Evolutionary conservation across 1,284 basidiomycete genomes (phyloP).

Genomic region (Mycena sp.): DNA sequence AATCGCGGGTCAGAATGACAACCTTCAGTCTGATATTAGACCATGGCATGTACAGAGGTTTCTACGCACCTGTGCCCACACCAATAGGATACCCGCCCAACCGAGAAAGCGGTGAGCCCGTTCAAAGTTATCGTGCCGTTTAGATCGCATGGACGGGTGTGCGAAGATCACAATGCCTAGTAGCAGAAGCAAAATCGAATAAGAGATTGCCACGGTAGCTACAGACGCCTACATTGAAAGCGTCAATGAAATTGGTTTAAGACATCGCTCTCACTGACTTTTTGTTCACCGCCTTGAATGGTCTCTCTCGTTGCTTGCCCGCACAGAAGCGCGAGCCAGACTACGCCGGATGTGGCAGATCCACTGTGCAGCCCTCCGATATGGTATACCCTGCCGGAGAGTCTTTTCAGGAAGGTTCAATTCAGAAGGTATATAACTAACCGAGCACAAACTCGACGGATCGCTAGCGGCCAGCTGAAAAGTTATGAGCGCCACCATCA

Average conservation of each 20-base stretch:
- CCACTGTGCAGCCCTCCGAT: constrained; percentile 69
- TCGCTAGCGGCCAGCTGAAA: constrained; percentile 60
- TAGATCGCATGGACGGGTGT: constrained; percentile 55
- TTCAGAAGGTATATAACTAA: background rate
- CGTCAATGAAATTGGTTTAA: background rate
- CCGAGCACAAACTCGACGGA: constrained; percentile 60
- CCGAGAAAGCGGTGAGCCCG: constrained; percentile 64
- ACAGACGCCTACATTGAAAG: constrained; percentile 47
- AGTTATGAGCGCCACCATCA: background rate
- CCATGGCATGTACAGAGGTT: no score
- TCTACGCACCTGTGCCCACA: constrained; percentile 59
- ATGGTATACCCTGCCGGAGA: constrained; percentile 54
- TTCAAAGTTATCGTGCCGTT: constrained; percentile 63
- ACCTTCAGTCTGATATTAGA: constrained; percentile 44
- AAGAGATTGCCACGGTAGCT: constrained; percentile 61
- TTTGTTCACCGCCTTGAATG: constrained; percentile 43
- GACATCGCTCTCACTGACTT: constrained; percentile 3
- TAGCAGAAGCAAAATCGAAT: constrained; percentile 59
- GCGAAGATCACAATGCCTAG: constrained; percentile 61
- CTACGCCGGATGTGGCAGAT: constrained; percentile 59
- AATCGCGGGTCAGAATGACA: constrained; percentile 62
- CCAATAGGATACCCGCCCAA: constrained; percentile 61
- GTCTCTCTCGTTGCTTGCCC: constrained; percentile 64
- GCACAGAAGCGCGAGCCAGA: constrained; percentile 63
- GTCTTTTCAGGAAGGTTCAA: background rate